Evolutionary conservation across 148 eudicot species (phyloP), one percentile per base, ranked within the genome.

Genomic region (Pharnaceum exiguum): DNA sequence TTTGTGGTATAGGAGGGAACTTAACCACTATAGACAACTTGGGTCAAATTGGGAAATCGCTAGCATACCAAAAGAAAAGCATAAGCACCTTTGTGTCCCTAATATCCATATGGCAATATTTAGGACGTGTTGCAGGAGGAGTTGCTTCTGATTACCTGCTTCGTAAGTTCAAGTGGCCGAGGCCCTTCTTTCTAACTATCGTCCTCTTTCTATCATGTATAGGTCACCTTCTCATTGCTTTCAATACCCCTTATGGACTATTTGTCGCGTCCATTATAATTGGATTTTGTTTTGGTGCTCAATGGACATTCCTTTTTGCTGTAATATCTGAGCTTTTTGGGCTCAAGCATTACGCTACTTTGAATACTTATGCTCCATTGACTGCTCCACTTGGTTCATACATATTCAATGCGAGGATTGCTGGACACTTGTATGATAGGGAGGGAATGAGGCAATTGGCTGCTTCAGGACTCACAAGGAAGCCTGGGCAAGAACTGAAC

Each of bases 1-100:
- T 62, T 6, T 69, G 73, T 69, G 73, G 73, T 32, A 23, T 62
- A 31, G 68, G 73, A 30, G 73, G 73, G 17, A 63, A 69, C 16
- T 5, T 69, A 10, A 62, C 73, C 23, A 62, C 58, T 3, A 62
- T 69, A 16, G 73, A 69, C 36, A 69, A 69, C 16, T 55, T 61
- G 40, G 73, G 67, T 39, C 73, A 69, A 40, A 69, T 69, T 1
- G 73, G 73, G 15, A 45, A 62, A 1, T 69, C 73, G 3, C 21
- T 69, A 30, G 73, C 68, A 25, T 69, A 69, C 68, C 46, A 44
- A 3, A 62, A 62, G 33, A 69, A 69, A 31, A 69, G 68, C 47
- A 42, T 62, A n/a, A 65, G 73, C 28, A 47, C 73, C 19, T 69
- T 69, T 19, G 73, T 69, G 46, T 69, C 68, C 13, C 56, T 69